Base-by-base conservation (phyloP, 495 filamentous ascomycete species). In the Penicillium paradoxum region DNA sequence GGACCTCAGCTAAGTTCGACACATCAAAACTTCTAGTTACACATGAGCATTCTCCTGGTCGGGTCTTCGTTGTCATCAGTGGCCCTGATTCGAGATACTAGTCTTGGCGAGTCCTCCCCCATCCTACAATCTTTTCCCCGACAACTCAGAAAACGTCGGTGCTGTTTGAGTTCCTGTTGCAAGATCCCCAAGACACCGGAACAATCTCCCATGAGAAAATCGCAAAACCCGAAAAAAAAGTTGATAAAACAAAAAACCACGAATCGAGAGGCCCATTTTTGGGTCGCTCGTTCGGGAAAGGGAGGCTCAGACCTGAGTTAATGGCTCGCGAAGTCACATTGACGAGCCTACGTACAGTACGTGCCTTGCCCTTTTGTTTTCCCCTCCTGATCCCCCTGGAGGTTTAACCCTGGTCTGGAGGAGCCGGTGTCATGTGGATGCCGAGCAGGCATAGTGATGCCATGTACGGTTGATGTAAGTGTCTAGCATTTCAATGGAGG, bases 1-100 rank as follows among this genome's bases (percentile, higher is more conserved):
- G 62, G 53, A 62, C 51, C 61, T 63, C 72, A 75, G 73, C 73
- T 75, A 75, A 75, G 73, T 75, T 68, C 67, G 71, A 71, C 67
- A 59, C 64, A 68, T 34, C 25, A 55, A 60, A 60, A 68, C 49
- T 66, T 70, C 60, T 66, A 64, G 61, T 60, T 56, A 64, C 53
- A 57, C 50, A 60, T 65, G 57, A 60, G 56, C 57, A 53, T 62
- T 60, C 52, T 34, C 32, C 46, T 59, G 48, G 50, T 58, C 52
- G 51, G 48, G 36, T 60, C 49, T 54, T 37, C 47, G 59, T 62
- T 65, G 51, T 49, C 54, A 42, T 57, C 63, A 59, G 57, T 49
- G 67, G 49, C 61, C 64, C 65, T 71, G 66, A 68, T 70, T 43
- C 51, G 51, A 42, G 39, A 32, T 42, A 18, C 19, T 73, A 73